phyloP scores from a whole-genome alignment of 768 basidiomycete genomes.

The Dacryopinax spathularia region DNA sequence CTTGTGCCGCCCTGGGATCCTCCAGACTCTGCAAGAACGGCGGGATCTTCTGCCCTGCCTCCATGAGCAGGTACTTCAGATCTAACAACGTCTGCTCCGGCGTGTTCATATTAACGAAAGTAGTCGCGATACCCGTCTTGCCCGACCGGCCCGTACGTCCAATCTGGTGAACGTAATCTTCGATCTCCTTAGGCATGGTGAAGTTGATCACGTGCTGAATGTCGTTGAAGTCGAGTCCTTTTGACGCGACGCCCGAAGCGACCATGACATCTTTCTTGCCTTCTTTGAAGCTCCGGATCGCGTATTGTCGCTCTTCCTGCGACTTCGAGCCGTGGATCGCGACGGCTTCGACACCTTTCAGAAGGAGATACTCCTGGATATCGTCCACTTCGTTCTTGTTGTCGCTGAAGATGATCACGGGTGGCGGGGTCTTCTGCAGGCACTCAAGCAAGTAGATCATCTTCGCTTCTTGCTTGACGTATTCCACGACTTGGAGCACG shows the following conservation, averaged over 20 bases:
- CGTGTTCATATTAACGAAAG: constrained; percentile 97
- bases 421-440: constrained; percentile 94
- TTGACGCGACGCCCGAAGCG: constrained; percentile 92
- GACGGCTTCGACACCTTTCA: constrained; percentile 96
- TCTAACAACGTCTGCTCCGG: constrained; percentile 91
- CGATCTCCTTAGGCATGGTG: constrained; percentile 99
- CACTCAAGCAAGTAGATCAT: constrained; percentile 99
- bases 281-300: constrained; percentile 93
- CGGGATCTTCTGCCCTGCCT: constrained; percentile 79
- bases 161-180: constrained; percentile 99
- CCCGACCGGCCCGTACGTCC: constrained; percentile 95
- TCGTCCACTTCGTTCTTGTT: constrained; percentile 99
- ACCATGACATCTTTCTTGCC: constrained; percentile 99
- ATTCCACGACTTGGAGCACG: constrained; percentile 83
- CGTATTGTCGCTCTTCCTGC: constrained; percentile 97
- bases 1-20: constrained; percentile 71
- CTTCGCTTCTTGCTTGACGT: constrained; percentile 98
- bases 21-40: constrained; percentile 37
- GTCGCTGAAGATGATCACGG: constrained; percentile 94
- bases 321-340: constrained; percentile 97
- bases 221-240: constrained; percentile 96
- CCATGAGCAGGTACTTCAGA: constrained; percentile 90
- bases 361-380: constrained; percentile 90
- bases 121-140: constrained; percentile 96
- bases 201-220: constrained; percentile 99